A percentile compares a stretch with the other conserved stretches of the same genome.
phyloP scores from a whole-genome alignment of 306 rosid genomes.

The Macrotyloma uniflorum region DNA sequence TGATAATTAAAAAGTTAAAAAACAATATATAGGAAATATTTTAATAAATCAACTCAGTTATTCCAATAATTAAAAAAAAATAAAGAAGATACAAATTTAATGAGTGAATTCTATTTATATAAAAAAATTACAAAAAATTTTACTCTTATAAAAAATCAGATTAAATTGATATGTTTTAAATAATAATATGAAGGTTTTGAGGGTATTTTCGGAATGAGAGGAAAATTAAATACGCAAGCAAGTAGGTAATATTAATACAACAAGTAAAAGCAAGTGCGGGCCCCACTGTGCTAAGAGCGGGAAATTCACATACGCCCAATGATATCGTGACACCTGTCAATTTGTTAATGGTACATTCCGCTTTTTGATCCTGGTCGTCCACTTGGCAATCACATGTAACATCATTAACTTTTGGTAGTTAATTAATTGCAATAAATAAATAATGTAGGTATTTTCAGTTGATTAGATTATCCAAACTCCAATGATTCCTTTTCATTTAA shows the following conservation, averaged over 20 bases:
- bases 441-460: conserved; percentile 3
- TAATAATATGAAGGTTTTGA: neutral
- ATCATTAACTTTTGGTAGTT: neutral
- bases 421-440: neutral
- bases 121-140: no score
- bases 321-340: neutral
- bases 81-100: no score
- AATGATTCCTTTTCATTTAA: conserved; percentile 10
- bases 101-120: no score
- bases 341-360: neutral
- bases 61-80: no score
- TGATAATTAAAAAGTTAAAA: no score
- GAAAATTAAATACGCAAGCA: neutral
- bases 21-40: no score
- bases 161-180: no score
- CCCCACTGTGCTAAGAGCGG: conserved; percentile 29
- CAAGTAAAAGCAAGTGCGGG: conserved; percentile 12
- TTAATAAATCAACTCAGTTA: no score
- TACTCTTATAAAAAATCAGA: no score
- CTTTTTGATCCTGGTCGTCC: conserved; percentile 20
- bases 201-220: neutral
- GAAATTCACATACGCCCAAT: conserved; percentile 30
- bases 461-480: neutral
- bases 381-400: neutral
- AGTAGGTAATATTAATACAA: conserved; percentile 13